A percentile compares a stretch with the other conserved stretches of the same genome.
phyloP scores from a whole-genome alignment of 192 early-diverging fungal genomes.

The Rhizophagus prolifer region DNA sequence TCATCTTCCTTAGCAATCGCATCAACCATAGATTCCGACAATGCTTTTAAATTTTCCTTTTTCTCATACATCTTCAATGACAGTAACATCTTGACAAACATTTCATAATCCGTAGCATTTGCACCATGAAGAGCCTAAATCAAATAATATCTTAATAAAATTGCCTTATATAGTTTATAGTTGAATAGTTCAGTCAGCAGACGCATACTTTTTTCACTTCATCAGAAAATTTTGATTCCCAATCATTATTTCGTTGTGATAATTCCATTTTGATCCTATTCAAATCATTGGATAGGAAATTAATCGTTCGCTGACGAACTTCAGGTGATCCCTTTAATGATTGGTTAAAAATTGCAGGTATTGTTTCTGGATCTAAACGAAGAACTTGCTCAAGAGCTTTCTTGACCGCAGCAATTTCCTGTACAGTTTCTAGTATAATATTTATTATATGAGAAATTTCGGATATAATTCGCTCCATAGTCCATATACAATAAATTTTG shows the following conservation, averaged over 20 bases:
- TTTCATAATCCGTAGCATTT: constrained; percentile 21
- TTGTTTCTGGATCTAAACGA: constrained; percentile 20
- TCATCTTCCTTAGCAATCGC: constrained; percentile 2
- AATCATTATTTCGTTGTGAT: constrained; percentile 2
- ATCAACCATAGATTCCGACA: constrained; percentile 12
- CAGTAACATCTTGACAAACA: constrained; percentile 19
- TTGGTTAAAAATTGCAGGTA: constrained; percentile 19
- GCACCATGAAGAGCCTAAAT: constrained; percentile 25
- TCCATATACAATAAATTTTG: background rate
- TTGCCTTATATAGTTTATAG: too few species aligned
- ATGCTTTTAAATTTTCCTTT: constrained; percentile 7
- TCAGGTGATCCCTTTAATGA: constrained; percentile 24
- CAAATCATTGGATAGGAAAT: constrained; percentile 27
- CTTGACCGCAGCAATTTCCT: constrained; percentile 27
- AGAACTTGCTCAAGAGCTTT: constrained; percentile 29
- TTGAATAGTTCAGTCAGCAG: background rate
- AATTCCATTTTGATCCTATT: constrained; percentile 25
- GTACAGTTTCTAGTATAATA: constrained; percentile 6
- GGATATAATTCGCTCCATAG: background rate
- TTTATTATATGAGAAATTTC: background rate
- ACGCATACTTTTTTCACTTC: constrained; percentile 27
- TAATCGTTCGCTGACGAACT: constrained; percentile 22
- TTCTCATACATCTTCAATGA: constrained; percentile 28
- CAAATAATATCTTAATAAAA: background rate
- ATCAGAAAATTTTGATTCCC: constrained; percentile 19